A percentile compares a stretch with the other conserved stretches of the same genome.
Evolutionary conservation across 257 asterid genomes (phyloP).

Genomic region (Haberlea rhodopensis): DNA sequence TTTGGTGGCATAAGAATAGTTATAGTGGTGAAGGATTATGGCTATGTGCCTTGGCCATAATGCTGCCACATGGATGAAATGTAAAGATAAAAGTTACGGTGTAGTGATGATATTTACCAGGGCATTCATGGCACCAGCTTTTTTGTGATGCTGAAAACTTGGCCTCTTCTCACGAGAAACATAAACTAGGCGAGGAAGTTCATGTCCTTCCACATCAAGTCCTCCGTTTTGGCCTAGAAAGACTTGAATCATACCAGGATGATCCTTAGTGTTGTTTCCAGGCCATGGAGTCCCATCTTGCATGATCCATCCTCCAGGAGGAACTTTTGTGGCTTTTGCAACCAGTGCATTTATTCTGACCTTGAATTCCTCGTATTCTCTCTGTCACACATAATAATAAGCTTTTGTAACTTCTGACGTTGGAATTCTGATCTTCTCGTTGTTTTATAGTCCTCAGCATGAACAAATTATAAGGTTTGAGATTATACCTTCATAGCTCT

Average conservation of each 20-base stretch:
- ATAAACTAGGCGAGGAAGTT: slow-evolving; percentile 92
- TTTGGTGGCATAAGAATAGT: slow-evolving; percentile 13
- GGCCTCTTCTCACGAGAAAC: slow-evolving; percentile 99
- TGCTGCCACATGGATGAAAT: slow-evolving; percentile 1
- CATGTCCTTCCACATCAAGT: slow-evolving; percentile 80
- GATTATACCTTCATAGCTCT: slow-evolving; percentile 88
- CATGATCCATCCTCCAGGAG: slow-evolving; percentile 97
- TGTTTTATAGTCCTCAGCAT: not conserved
- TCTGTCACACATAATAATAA: slow-evolving; percentile 44
- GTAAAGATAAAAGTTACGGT: not conserved
- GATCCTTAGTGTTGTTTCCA: slow-evolving; percentile 93
- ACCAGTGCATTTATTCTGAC: slow-evolving; percentile 87
- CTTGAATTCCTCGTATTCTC: slow-evolving; percentile 96
- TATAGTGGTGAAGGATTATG: not conserved
- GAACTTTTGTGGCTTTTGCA: slow-evolving; percentile 88
- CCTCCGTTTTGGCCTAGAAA: slow-evolving; percentile 97
- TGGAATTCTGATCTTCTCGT: too few species aligned
- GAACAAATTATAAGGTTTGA: slow-evolving; percentile 11
- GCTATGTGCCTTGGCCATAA: not conserved
- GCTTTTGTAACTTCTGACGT: not conserved
- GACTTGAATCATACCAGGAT: slow-evolving; percentile 99
- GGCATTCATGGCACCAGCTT: slow-evolving; percentile 98
- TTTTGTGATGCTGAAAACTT: slow-evolving; percentile 95
- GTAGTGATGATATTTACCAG: slow-evolving; percentile 50
- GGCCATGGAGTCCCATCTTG: slow-evolving; percentile 99